phyloP scores from a whole-genome alignment of 2,329 filamentous ascomycete species.

The Exophiala bonariae region DNA sequence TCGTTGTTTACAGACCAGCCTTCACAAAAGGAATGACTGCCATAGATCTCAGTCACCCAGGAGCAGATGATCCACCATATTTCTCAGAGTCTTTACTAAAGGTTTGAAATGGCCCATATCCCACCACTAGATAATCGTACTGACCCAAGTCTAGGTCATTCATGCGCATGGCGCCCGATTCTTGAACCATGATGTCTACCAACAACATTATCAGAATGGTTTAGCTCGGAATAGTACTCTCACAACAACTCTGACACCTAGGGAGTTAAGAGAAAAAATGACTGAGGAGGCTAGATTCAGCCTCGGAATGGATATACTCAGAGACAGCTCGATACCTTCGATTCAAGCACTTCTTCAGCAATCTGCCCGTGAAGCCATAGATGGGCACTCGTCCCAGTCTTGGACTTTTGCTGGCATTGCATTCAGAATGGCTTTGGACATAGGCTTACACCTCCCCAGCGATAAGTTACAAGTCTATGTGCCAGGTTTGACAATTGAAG shows the following conservation, averaged over 20 bases:
- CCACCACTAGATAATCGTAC: neutral
- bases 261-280: conserved; percentile 24
- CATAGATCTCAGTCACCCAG: conserved; percentile 20
- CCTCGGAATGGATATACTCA: conserved; percentile 31
- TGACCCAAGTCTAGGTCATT: conserved; percentile 18
- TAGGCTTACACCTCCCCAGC: conserved; percentile 31
- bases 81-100: conserved; percentile 31
- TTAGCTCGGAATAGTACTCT: conserved; percentile 13
- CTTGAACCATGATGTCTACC: conserved; percentile 28
- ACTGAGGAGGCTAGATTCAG: conserved; percentile 28
- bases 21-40: conserved; percentile 30
- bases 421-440: conserved; percentile 33
- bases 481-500: conserved; percentile 29
- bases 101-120: conserved; percentile 6
- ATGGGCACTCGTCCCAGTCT: conserved; percentile 29
- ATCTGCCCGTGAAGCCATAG: conserved; percentile 31
- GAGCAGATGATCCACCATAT: conserved; percentile 25
- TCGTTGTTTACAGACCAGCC: conserved; percentile 32
- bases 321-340: conserved; percentile 30
- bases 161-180: conserved; percentile 27
- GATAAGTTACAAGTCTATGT: conserved; percentile 28
- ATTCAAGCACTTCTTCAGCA: conserved; percentile 33
- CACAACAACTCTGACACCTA: conserved; percentile 10
- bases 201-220: conserved; percentile 20
- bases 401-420: conserved; percentile 34